Evolutionary conservation across 108 stramenopile species (phyloP).

Genomic region (Asterionellopsis glacialis): DNA sequence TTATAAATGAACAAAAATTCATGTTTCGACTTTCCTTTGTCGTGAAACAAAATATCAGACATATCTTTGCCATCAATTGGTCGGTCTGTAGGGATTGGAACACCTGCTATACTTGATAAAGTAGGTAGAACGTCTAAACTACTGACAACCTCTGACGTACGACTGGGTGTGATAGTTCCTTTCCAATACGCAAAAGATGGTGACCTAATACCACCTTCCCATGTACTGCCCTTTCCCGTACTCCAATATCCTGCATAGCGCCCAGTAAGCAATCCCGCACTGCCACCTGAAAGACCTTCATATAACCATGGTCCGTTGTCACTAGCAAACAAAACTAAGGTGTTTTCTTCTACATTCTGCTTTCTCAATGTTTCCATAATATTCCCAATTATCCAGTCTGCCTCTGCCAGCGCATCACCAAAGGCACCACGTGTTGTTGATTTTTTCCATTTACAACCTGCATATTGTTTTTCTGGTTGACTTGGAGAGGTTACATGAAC

Average conservation of each 20-base stretch:
- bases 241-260: constrained; percentile 28
- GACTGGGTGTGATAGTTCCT: constrained; percentile 29
- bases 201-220: constrained; percentile 40
- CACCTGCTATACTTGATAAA: constrained; percentile 28
- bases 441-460: constrained; percentile 16
- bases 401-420: constrained; percentile 44
- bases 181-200: constrained; percentile 47
- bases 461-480: constrained; percentile 25
- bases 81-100: constrained; percentile 27
- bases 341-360: constrained; percentile 24
- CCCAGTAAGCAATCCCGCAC: constrained; percentile 32
- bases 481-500: constrained; percentile 31
- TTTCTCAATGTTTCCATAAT: constrained; percentile 19
- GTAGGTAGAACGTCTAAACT: constrained; percentile 48
- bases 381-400: constrained; percentile 40
- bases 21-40: constrained; percentile 29
- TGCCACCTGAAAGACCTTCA: constrained; percentile 16
- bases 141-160: constrained; percentile 24
- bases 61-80: constrained; percentile 36
- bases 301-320: constrained; percentile 46
- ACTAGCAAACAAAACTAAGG: constrained; percentile 36
- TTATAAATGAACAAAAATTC: constrained; percentile 40
- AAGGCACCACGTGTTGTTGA: constrained; percentile 30
- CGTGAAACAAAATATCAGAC: constrained; percentile 24
- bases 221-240: constrained; percentile 43